Percentiles rank a stretch among this genome's conserved stretches.
phyloP scores from a whole-genome alignment of 805 yeast genomes.

The Candida nanaspora region DNA sequence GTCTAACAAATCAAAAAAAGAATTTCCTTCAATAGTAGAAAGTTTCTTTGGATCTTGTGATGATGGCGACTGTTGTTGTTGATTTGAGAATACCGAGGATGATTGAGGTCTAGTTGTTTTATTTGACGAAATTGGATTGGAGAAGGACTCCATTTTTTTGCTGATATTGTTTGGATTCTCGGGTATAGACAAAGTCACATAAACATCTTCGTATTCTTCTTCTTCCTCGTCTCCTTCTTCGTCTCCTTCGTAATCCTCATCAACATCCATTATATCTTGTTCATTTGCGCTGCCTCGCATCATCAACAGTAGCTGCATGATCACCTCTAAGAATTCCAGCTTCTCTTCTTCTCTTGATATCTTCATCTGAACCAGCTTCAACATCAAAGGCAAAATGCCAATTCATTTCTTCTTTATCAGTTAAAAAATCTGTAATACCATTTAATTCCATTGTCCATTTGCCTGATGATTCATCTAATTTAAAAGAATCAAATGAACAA shows the following conservation, averaged over 20 bases:
- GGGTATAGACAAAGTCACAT: constrained; percentile 48
- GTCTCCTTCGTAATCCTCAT: background rate
- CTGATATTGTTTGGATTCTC: constrained; percentile 12
- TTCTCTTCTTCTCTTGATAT: constrained; percentile 49
- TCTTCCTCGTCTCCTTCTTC: constrained; percentile 3
- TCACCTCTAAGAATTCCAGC: background rate
- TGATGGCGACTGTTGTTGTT: background rate
- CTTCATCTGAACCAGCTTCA: constrained; percentile 90
- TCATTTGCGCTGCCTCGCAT: constrained; percentile 20
- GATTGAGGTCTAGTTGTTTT: background rate
- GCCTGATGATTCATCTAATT: constrained; percentile 19
- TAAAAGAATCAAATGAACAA: constrained; percentile 72
- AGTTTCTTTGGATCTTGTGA: background rate
- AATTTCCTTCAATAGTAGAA: background rate
- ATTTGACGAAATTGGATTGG: constrained; percentile 4
- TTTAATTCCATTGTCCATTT: constrained; percentile 60
- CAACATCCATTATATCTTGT: background rate
- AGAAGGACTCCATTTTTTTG: constrained; percentile 10
- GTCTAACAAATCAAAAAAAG: constrained; percentile 4
- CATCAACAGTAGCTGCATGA: background rate
- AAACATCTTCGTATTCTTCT: constrained; percentile 39
- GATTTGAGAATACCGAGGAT: too few relatives aligned
- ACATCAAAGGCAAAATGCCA: constrained; percentile 73
- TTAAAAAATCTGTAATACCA: constrained; percentile 66
- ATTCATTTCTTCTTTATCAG: constrained; percentile 84